Conservation (phyloP, 805 yeast genomes). For the Hanseniaspora clermontiae region DNA sequence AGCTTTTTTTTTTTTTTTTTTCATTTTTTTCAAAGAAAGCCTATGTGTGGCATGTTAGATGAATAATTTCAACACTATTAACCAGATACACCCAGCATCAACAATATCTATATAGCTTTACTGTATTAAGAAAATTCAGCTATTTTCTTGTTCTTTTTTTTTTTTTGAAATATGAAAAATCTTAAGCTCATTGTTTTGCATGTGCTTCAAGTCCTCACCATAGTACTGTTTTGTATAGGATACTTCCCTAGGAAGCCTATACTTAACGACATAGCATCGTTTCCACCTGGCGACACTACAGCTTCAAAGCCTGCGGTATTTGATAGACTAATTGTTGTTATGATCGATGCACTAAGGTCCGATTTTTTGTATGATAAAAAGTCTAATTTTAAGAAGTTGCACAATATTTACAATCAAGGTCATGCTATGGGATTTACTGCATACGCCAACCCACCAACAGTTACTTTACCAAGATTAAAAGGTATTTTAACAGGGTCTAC, state of each 20-base stretch:
- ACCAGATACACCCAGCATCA: no score
- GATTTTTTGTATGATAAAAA: conserved; percentile 64
- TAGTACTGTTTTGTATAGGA: conserved; percentile 59
- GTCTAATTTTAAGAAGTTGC: conserved; percentile 59
- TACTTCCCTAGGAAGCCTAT: conserved; percentile 85
- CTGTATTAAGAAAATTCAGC: no score
- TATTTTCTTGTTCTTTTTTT: no score
- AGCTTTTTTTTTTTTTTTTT: no score
- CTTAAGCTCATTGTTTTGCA: neutral
- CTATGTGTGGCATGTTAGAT: no score
- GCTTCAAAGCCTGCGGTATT: conserved; percentile 34
- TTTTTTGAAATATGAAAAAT: neutral
- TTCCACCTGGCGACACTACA: conserved; percentile 23
- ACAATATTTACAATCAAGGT: conserved; percentile 49
- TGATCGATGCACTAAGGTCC: conserved; percentile 83
- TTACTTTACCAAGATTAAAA: conserved; percentile 83
- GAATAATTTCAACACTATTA: no score
- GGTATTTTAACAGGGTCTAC: conserved; percentile 92
- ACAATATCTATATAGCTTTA: no score
- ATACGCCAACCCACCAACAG: conserved; percentile 89
- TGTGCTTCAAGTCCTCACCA: conserved; percentile 38
- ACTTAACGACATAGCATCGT: conserved; percentile 45
- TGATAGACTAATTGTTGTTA: conserved; percentile 61
- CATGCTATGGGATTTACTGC: conserved; percentile 82
- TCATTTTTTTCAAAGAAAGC: no score